phyloP scores from a whole-genome alignment of 345 rosid genomes.

The Mallotus nudiflorus region DNA sequence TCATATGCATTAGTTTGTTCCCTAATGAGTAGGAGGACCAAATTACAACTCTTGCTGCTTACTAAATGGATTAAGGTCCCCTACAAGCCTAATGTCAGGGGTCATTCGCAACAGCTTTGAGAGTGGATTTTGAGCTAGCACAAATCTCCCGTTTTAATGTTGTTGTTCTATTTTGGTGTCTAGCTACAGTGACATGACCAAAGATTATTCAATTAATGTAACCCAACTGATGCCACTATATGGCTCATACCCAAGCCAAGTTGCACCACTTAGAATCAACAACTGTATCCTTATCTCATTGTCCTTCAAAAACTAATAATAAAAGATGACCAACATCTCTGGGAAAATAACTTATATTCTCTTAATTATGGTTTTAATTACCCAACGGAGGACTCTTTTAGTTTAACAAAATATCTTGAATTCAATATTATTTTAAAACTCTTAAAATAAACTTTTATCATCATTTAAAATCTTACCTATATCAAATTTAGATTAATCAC shows the following conservation, averaged over 20 bases:
- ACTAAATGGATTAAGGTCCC: background rate
- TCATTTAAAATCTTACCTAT: too few species aligned
- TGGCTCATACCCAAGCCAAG: slow-evolving; percentile 3
- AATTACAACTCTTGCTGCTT: background rate
- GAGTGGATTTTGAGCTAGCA: background rate
- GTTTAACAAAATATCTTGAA: too few species aligned
- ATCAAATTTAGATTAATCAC: too few species aligned
- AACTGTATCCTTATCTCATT: too few species aligned
- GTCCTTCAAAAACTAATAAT: too few species aligned
- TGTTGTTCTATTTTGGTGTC: background rate
- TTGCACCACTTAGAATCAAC: background rate
- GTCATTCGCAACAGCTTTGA: background rate
- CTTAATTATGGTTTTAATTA: too few species aligned
- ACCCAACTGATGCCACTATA: background rate
- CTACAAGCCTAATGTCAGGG: background rate
- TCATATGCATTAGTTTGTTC: too few species aligned
- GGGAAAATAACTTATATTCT: too few species aligned
- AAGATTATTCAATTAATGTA: background rate
- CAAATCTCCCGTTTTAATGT: background rate
- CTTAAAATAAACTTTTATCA: too few species aligned
- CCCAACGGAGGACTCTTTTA: too few species aligned
- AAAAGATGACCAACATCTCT: too few species aligned
- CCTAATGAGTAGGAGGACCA: background rate
- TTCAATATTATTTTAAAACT: too few species aligned
- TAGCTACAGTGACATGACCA: background rate